Evolutionary conservation across 2,329 filamentous ascomycete species (phyloP).

Genomic region (Colletotrichum sp.): DNA sequence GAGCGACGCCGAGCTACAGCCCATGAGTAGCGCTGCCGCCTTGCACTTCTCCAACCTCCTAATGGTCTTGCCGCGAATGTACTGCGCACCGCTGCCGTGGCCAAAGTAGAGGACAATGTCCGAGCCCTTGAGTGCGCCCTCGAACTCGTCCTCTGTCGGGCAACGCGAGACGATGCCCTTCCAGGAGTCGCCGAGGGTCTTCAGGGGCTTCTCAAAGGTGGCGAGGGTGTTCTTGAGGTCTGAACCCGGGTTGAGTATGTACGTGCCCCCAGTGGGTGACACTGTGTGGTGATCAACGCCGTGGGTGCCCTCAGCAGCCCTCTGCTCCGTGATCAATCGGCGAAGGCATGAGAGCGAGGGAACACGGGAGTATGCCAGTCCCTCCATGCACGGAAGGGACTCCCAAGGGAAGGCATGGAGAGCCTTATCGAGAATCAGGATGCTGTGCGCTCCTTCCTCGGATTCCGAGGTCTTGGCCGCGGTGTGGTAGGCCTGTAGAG

Average conservation of each 20-base stretch:
- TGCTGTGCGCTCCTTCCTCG: slow-evolving; percentile 68
- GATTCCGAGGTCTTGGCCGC: slow-evolving; percentile 45
- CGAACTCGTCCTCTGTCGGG: slow-evolving; percentile 82
- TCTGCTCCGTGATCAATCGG: slow-evolving; percentile 69
- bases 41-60: slow-evolving; percentile 76
- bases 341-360: slow-evolving; percentile 85
- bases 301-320: neutral
- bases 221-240: slow-evolving; percentile 83
- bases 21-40: slow-evolving; percentile 88
- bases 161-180: slow-evolving; percentile 68
- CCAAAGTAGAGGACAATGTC: slow-evolving; percentile 92
- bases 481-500: slow-evolving; percentile 78
- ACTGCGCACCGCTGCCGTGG: slow-evolving; percentile 93
- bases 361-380: slow-evolving; percentile 81
- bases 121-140: slow-evolving; percentile 65
- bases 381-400: slow-evolving; percentile 84
- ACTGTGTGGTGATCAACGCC: slow-evolving; percentile 49
- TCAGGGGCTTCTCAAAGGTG: slow-evolving; percentile 73
- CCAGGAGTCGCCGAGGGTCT: slow-evolving; percentile 74
- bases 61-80: slow-evolving; percentile 85
- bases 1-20: slow-evolving; percentile 86
- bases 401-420: slow-evolving; percentile 96
- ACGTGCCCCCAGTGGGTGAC: slow-evolving; percentile 64
- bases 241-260: slow-evolving; percentile 87
- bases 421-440: slow-evolving; percentile 89